Evolutionary conservation across 176 grass and related monocot genomes (phyloP), one percentile per base, ranked within the genome.

Genomic region (Thinopyrum elongatum): DNA sequence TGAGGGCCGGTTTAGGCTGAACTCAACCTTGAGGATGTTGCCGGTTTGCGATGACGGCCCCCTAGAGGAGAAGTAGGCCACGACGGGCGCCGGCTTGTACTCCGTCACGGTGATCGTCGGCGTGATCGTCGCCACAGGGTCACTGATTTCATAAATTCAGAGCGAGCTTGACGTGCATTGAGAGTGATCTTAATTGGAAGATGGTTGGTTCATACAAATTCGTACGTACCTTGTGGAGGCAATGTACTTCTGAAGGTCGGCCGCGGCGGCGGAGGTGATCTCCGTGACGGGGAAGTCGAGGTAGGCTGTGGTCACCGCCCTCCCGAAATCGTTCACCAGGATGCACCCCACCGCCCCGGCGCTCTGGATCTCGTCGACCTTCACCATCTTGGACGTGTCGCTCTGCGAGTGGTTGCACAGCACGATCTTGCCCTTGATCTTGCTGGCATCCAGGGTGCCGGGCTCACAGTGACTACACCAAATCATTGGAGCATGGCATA

Each of bases 51-150:
- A 2, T 0, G 95, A 91, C 1, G 93, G 95, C 0, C 95, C 95
- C 80, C 95, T 71, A 3, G 95, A 95, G 55, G 93, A 95, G 95
- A 98, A 98, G 84, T 90, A 98, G 4, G 88, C 91, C 42, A 98
- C 84, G 2, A 87, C 77, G 1, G 93, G 95, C 36, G 95, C 93
- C 15, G 95, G 95, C 59, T 93, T 95, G 75, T 87, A 94, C 63
- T 94, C 92, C 11, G 85, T 92, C 47, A 98, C 86, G 3, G 93
- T 92, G n/a, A 90, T 76, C 42, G 90, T 57, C 17, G 93, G 64
- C 41, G 87, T 39, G 59, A 98, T 95, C 10, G 93, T 95, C 2
- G 88, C 91, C 1, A 98, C 89, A 1, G 93, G 95, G 7, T 98
- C 84, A 68, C 95, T 98, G 26, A 57, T 3, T 2, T 11, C 22